phyloP scores from a whole-genome alignment of 805 yeast species.

The Candida methanosorbosa region DNA sequence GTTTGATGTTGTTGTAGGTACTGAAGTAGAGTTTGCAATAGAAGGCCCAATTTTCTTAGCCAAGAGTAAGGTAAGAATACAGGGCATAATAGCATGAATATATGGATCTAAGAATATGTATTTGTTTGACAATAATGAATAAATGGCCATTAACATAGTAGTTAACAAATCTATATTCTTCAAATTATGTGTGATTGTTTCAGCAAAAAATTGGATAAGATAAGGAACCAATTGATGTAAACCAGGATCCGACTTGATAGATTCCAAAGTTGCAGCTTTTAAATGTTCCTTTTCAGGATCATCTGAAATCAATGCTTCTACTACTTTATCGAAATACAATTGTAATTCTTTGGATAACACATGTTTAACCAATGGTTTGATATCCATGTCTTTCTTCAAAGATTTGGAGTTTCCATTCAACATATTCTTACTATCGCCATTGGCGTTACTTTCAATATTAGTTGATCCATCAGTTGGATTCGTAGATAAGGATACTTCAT shows the following conservation, averaged over 20 bases:
- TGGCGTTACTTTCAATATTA: background rate
- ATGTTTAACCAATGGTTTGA: constrained; percentile 90
- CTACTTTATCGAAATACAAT: constrained; percentile 84
- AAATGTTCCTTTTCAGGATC: constrained; percentile 44
- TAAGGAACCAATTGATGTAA: constrained; percentile 94
- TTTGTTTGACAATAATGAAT: constrained; percentile 73
- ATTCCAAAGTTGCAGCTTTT: constrained; percentile 73
- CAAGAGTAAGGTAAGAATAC: constrained; percentile 77
- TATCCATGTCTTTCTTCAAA: constrained; percentile 40
- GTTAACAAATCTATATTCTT: constrained; percentile 61
- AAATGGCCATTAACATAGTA: constrained; percentile 83
- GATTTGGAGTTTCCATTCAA: background rate
- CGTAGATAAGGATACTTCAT: constrained; percentile 18
- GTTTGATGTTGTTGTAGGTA: constrained; percentile 6
- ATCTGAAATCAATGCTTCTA: constrained; percentile 61
- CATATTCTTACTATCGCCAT: background rate
- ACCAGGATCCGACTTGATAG: constrained; percentile 88
- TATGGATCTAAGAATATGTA: constrained; percentile 90
- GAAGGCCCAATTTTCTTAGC: constrained; percentile 76
- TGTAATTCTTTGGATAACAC: constrained; percentile 91
- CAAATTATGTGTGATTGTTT: constrained; percentile 83
- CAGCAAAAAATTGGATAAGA: constrained; percentile 92
- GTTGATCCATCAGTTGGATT: constrained; percentile 22
- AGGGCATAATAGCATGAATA: constrained; percentile 96
- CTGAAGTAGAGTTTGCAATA: constrained; percentile 8